Conservation (phyloP, 1,284 basidiomycete species). For the Tetrapyrgos nigripes region DNA sequence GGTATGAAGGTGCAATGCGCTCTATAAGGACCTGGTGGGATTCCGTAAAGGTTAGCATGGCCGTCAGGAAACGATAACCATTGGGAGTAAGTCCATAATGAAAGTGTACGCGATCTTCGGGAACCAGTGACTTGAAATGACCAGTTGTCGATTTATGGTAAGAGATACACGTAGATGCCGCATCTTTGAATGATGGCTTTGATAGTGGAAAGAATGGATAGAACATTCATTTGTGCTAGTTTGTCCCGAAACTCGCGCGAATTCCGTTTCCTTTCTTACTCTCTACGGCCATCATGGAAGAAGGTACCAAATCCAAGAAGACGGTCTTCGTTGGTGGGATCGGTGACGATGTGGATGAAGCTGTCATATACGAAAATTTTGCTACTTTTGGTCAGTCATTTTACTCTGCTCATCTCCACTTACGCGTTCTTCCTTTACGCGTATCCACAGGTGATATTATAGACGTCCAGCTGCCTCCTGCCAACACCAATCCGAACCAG, state of each 20-base stretch:
- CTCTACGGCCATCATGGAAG: slow-evolving; percentile 60
- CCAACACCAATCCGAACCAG: slow-evolving; percentile 63
- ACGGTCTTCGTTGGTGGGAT: slow-evolving; percentile 82
- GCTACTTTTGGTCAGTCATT: slow-evolving; percentile 72
- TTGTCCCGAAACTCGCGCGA: slow-evolving; percentile 45
- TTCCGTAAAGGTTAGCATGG: slow-evolving; percentile 15
- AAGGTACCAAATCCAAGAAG: slow-evolving; percentile 81
- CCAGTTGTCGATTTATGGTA: not conserved
- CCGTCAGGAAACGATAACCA: slow-evolving; percentile 40
- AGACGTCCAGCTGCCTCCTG: slow-evolving; percentile 79
- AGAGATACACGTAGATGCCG: too few species aligned
- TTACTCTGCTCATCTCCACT: slow-evolving; percentile 3
- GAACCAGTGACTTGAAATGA: too few species aligned
- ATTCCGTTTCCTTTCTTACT: slow-evolving; percentile 35
- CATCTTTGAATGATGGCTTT: slow-evolving; percentile 22
- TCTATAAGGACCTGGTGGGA: slow-evolving; percentile 1
- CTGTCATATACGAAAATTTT: slow-evolving; percentile 70
- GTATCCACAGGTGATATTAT: slow-evolving; percentile 72
- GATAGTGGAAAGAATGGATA: not conserved
- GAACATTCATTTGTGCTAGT: slow-evolving; percentile 2
- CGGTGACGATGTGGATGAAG: slow-evolving; percentile 77
- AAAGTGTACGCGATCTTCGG: too few species aligned
- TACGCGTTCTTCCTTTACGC: slow-evolving; percentile 1
- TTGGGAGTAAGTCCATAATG: slow-evolving; percentile 35
- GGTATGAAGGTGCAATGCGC: not conserved